Conservation (phyloP, 768 basidiomycete species). For the Russula sp. region DNA sequence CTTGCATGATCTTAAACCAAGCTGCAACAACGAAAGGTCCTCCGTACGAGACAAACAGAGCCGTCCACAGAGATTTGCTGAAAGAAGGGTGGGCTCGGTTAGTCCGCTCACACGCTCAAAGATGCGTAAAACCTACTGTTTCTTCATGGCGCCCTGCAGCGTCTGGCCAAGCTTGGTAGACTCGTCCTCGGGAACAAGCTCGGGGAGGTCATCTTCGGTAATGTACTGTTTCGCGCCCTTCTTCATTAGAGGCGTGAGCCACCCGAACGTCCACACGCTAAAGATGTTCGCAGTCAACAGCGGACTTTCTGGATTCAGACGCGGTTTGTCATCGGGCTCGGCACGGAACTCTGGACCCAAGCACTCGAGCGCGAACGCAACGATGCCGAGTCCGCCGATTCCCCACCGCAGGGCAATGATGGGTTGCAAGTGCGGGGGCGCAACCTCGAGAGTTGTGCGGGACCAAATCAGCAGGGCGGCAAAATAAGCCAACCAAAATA, state of each 20-base stretch:
- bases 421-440: conserved; percentile 31
- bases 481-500: conserved; percentile 78
- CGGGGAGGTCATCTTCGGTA: conserved; percentile 82
- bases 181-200: conserved; percentile 60
- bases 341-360: conserved; percentile 53
- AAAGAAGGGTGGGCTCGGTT: background rate
- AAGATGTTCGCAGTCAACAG: conserved; percentile 73
- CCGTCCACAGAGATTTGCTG: conserved; percentile 62
- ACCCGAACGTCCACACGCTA: conserved; percentile 76
- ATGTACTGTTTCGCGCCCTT: conserved; percentile 62
- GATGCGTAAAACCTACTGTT: conserved; percentile 44
- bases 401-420: conserved; percentile 43
- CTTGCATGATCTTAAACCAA: conserved; percentile 69
- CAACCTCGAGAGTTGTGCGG: conserved; percentile 44
- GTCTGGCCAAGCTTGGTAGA: conserved; percentile 59
- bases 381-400: conserved; percentile 40
- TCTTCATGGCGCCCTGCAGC: conserved; percentile 55
- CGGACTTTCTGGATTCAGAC: conserved; percentile 55
- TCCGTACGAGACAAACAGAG: conserved; percentile 75
- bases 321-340: conserved; percentile 31
- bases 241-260: conserved; percentile 78
- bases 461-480: conserved; percentile 47
- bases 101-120: background rate
- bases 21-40: conserved; percentile 61
- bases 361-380: conserved; percentile 61